Base-by-base conservation (phyloP, 257 asterid genomes). In the Fraxinus quadrangulata region DNA sequence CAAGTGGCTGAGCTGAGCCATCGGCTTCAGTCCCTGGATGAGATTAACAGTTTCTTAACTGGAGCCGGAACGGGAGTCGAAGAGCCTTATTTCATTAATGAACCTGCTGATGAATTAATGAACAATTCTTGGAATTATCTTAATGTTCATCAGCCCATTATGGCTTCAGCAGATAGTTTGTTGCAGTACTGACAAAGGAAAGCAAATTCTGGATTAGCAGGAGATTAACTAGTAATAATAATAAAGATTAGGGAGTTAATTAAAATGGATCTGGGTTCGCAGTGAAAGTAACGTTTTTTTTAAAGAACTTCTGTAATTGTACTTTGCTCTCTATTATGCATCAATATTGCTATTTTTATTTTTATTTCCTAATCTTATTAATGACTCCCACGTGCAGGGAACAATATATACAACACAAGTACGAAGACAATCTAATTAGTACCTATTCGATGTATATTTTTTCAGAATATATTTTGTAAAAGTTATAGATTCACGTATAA, bases 1-100 rank as follows among this genome's bases (percentile, higher is more conserved):
- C 98, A 87, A 83, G 89, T 84, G 16, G 86, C 88, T 6, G 99
- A 92, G 82, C 93, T 96, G 26, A 88, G 72, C 88, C 90, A 83
- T 59, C 88, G 99, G 67, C 92, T 96, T 71, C 87, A 89, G 70
- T 90, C 97, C 4, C 79, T 96, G 61, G 80, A 84, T 63, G 97
- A 92, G 71, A 93, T 95, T 13, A 77, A 82, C 40, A 67, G 75
- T 63, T 84, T 81, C 76, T 11, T 89, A 77, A 76, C 75, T 11
- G 78, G 13, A 7, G 84, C 79, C 5, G 83, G 83, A 54, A 42
- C 39, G 34, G 77, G 72, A 1, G 86, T 33, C 51, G 77, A 69
- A 1, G 86, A 77, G 71, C 72, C 72, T 73, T 74, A 39, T 56
- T 77, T 63, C 69, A 23, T 63, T 12, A 63, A 67, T 69, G 85